These are phyloP conservation scores for Ettlia oleoabundans DNA, from an alignment of 139 green algal genomes.

Conservation along the genomic window DNA sequence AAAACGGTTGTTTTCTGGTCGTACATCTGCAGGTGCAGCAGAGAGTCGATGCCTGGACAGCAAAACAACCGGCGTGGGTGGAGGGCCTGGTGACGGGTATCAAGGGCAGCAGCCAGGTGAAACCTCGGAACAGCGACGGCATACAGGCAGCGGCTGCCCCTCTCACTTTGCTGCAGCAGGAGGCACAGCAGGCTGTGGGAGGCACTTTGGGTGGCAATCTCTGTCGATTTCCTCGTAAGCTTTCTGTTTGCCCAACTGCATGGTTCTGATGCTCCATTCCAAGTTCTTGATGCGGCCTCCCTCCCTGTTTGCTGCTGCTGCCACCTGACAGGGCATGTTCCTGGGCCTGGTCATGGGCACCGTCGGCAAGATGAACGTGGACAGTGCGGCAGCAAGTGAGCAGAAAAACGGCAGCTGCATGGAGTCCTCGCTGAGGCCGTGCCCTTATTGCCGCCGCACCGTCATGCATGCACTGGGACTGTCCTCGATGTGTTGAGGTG, in stretches of 20 bases:
- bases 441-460: neutral
- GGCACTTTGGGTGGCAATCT: too few species aligned
- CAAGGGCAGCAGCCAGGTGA: constrained; percentile 33
- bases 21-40: constrained; percentile 41
- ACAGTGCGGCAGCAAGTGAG: constrained; percentile 21
- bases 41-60: constrained; percentile 61
- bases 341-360: constrained; percentile 79
- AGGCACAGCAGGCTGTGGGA: too few species aligned
- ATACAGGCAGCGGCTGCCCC: too few species aligned
- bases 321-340: constrained; percentile 54
- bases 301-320: too few species aligned
- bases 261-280: too few species aligned
- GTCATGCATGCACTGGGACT: too few species aligned
- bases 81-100: constrained; percentile 64
- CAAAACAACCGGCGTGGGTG: constrained; percentile 61
- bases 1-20: neutral
- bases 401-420: neutral
- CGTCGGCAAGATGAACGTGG: constrained; percentile 61
- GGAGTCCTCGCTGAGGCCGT: neutral
- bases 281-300: too few species aligned
- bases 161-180: too few species aligned
- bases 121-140: too few species aligned
- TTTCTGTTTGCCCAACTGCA: too few species aligned
- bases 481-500: too few species aligned
- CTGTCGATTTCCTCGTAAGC: too few species aligned